Evolutionary conservation across 257 asterid genomes (phyloP).

Genomic region (Ballota nigra): DNA sequence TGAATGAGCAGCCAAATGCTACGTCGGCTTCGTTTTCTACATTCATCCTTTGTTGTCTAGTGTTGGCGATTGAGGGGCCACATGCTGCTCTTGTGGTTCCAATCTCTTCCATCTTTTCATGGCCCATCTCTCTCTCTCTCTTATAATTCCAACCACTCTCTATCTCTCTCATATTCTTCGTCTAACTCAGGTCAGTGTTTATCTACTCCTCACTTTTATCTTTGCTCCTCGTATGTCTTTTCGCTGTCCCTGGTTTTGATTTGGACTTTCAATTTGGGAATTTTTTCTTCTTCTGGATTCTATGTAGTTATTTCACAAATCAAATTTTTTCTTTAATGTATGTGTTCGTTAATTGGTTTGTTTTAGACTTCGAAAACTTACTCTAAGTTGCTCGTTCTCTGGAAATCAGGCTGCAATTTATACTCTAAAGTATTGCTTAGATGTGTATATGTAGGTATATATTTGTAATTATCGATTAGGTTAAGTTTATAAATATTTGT

Average conservation of each 20-base stretch:
- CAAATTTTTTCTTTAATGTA: background rate
- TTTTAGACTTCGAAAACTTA: background rate
- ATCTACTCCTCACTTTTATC: too few species aligned
- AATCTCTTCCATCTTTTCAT: too few species aligned
- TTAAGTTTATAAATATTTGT: background rate
- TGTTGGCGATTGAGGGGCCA: too few species aligned
- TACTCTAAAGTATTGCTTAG: background rate
- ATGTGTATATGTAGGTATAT: background rate
- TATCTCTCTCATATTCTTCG: too few species aligned
- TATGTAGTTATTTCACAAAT: background rate
- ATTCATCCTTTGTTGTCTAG: too few species aligned
- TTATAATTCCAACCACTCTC: too few species aligned
- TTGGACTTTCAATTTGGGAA: conserved; percentile 8
- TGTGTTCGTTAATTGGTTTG: background rate
- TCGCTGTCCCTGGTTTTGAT: background rate
- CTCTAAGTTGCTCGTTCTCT: background rate
- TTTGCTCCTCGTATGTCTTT: too few species aligned
- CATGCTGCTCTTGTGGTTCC: too few species aligned
- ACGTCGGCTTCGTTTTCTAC: too few species aligned
- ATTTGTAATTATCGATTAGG: background rate
- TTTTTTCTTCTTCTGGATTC: background rate
- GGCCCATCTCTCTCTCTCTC: too few species aligned
- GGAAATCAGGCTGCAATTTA: conserved; percentile 12
- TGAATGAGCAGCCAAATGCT: too few species aligned
- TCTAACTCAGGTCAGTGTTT: too few species aligned